These are phyloP conservation scores for Tolypocladium album DNA, from an alignment of 2,329 filamentous ascomycete species.

Conservation along the genomic window DNA sequence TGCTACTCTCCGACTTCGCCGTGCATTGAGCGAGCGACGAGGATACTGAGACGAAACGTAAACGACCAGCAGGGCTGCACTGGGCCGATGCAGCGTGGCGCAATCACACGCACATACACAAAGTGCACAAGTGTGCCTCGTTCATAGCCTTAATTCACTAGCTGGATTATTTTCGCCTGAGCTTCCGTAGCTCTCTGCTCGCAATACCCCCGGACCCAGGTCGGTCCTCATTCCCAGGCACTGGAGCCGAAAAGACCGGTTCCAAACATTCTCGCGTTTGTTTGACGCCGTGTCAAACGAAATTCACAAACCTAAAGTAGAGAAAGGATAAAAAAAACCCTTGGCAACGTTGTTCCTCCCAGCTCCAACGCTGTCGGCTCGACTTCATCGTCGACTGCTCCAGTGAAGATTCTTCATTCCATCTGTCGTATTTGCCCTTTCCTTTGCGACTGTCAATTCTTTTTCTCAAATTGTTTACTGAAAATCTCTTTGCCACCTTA, in stretches of 20 bases:
- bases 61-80: no score
- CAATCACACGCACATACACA: no score
- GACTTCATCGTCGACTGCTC: neutral
- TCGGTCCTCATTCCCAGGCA: neutral
- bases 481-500: neutral
- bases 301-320: no score
- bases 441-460: neutral
- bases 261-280: no score
- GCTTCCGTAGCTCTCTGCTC: neutral
- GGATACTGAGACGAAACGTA: no score
- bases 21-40: no score
- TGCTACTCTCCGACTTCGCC: no score
- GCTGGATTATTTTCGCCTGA: neutral
- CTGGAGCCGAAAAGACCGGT: no score
- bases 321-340: no score
- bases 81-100: no score
- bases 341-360: no score
- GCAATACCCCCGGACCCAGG: neutral
- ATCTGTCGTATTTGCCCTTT: neutral
- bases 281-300: no score
- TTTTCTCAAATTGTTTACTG: neutral
- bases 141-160: neutral
- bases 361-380: neutral
- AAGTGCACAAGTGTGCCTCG: neutral
- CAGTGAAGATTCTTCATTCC: neutral